Conservation (phyloP, 169 alveolate genomes). For the Plasmodium cynomolgi region DNA sequence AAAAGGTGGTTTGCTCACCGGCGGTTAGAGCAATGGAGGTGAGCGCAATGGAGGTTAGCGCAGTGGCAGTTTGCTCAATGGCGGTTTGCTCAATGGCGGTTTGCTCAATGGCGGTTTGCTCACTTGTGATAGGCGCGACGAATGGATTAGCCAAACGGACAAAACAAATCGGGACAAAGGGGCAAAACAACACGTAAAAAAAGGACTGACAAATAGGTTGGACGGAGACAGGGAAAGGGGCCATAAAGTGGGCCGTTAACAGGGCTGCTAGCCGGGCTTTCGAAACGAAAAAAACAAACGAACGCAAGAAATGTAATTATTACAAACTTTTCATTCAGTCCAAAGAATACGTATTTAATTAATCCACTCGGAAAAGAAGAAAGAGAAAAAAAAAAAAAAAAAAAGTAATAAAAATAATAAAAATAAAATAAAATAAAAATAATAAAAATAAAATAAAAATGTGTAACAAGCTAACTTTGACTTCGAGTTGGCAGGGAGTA, state of each 20-base stretch:
- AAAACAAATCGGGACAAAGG: slow-evolving; percentile 13
- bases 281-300: slow-evolving; percentile 7
- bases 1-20: background rate
- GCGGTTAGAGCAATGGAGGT: background rate
- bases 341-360: slow-evolving; percentile 5
- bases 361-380: background rate
- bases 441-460: background rate
- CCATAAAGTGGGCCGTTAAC: background rate
- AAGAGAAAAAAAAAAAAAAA: background rate
- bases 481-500: background rate
- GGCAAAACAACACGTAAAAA: background rate
- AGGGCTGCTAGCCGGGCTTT: background rate
- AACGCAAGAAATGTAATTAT: slow-evolving; percentile 51
- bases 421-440: too few relatives aligned
- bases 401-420: background rate
- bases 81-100: background rate
- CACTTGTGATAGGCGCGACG: background rate
- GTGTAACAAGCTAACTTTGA: background rate
- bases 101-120: background rate
- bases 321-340: slow-evolving; percentile 34
- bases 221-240: background rate
- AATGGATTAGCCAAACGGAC: background rate
- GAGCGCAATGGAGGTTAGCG: background rate
- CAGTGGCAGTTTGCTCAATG: background rate
- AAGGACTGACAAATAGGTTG: background rate